Evolutionary conservation across 495 filamentous ascomycete genomes (phyloP).

Genomic region (Aspergillus biplanus): DNA sequence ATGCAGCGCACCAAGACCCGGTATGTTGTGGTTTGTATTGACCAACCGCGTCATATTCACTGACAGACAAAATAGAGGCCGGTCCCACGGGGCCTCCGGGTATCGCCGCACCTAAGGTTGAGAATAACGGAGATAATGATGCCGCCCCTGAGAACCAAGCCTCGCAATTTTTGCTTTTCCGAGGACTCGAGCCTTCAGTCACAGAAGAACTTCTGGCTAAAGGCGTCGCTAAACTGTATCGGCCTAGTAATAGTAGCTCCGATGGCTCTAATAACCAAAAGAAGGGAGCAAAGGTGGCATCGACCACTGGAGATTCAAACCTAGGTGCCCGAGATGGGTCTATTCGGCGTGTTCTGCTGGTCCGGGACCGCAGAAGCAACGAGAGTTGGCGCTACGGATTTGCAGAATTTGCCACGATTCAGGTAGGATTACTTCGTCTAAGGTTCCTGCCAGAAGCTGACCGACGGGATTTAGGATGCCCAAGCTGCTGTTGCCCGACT

Average conservation of each 20-base stretch:
- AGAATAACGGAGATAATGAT: conserved; percentile 79
- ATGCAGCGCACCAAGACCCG: conserved; percentile 70
- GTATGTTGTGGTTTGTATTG: conserved; percentile 51
- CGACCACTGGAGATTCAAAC: conserved; percentile 72
- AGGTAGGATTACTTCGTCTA: conserved; percentile 40
- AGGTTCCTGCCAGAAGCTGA: background rate
- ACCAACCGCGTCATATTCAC: no score
- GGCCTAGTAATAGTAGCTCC: conserved; percentile 38
- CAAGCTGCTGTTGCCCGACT: conserved; percentile 75
- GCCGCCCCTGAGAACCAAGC: conserved; percentile 72
- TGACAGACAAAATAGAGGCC: conserved; percentile 30
- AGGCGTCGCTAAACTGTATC: conserved; percentile 78
- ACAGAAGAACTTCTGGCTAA: conserved; percentile 78
- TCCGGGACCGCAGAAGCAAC: conserved; percentile 72
- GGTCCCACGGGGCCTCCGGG: conserved; percentile 36
- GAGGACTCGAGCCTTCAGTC: conserved; percentile 72
- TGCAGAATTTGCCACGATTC: conserved; percentile 76
- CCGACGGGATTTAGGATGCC: conserved; percentile 62
- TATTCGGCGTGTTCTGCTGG: conserved; percentile 75
- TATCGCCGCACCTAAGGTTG: conserved; percentile 41
- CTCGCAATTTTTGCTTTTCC: conserved; percentile 81
- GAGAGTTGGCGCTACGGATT: conserved; percentile 90
- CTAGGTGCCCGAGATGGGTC: conserved; percentile 78
- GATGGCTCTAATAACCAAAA: conserved; percentile 39
- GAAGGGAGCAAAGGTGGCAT: conserved; percentile 69